Conservation (phyloP, 768 basidiomycete genomes). For the Exsudoporus frostii region DNA sequence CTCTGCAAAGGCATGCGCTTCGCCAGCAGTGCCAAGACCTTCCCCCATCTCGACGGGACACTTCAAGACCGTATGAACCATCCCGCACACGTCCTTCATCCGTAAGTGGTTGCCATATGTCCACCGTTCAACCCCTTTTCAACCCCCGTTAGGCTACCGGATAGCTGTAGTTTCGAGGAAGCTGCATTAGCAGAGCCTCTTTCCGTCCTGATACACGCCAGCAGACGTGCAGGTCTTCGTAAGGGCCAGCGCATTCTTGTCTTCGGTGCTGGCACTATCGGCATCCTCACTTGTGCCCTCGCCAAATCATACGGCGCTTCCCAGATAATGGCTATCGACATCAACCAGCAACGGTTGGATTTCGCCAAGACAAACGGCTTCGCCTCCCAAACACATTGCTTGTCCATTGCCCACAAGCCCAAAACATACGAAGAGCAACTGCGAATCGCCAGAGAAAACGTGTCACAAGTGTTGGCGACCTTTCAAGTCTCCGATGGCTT, state of each 20-base stretch:
- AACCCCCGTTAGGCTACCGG: constrained; percentile 57
- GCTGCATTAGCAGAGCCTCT: constrained; percentile 93
- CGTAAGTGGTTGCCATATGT: constrained; percentile 49
- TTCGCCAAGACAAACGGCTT: constrained; percentile 78
- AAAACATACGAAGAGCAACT: constrained; percentile 57
- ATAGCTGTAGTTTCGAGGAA: constrained; percentile 69
- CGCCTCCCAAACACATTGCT: constrained; percentile 66
- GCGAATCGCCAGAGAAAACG: constrained; percentile 56
- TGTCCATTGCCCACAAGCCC: constrained; percentile 49
- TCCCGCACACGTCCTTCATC: constrained; percentile 80
- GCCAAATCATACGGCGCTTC: constrained; percentile 70
- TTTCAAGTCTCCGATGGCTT: constrained; percentile 75
- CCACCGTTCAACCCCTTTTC: constrained; percentile 3
- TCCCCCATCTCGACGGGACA: constrained; percentile 91
- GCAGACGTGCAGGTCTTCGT: constrained; percentile 41
- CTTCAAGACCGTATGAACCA: constrained; percentile 87
- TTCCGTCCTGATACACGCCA: constrained; percentile 77
- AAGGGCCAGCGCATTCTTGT: constrained; percentile 76
- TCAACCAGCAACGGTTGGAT: constrained; percentile 75
- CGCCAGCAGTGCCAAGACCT: constrained; percentile 84
- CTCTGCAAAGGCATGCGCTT: constrained; percentile 90
- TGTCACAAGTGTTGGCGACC: constrained; percentile 46
- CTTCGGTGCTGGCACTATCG: constrained; percentile 91
- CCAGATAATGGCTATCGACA: constrained; percentile 77
- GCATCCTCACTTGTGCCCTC: constrained; percentile 82